These are phyloP conservation scores for Flaveria robusta DNA, from an alignment of 129 eudicot genomes.

Conservation along the genomic window DNA sequence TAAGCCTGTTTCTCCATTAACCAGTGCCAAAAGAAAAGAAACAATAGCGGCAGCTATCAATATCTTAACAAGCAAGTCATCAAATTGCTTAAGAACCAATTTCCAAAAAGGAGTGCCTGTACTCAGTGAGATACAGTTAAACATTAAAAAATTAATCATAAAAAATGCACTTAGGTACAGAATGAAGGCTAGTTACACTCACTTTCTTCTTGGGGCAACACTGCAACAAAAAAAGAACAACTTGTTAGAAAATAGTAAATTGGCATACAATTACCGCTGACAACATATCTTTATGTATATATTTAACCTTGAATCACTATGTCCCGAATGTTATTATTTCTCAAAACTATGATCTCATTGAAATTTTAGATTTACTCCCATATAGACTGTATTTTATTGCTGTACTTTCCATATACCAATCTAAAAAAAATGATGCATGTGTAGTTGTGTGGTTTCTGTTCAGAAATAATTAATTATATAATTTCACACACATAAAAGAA, in stretches of 20 bases:
- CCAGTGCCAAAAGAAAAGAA: constrained; percentile 85
- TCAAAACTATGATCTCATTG: neutral
- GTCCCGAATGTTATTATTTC: neutral
- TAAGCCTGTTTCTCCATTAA: constrained; percentile 93
- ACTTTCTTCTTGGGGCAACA: constrained; percentile 95
- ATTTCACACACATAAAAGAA: neutral
- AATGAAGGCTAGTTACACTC: constrained; percentile 38
- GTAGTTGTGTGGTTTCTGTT: neutral
- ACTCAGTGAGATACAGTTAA: constrained; percentile 25
- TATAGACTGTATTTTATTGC: neutral
- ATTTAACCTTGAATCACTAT: neutral
- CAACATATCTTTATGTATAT: neutral
- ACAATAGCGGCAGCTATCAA: constrained; percentile 90
- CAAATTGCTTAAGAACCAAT: constrained; percentile 93
- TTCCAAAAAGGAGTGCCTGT: constrained; percentile 96
- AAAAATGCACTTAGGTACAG: neutral
- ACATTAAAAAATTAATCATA: constrained; percentile 2
- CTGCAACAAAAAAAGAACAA: constrained; percentile 50
- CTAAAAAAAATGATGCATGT: neutral
- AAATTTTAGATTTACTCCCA: neutral
- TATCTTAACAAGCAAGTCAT: constrained; percentile 94
- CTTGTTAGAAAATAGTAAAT: constrained; percentile 26
- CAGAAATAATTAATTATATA: neutral
- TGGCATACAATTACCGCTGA: constrained; percentile 5
- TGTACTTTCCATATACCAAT: neutral